These are phyloP conservation scores for Coemansia sp. DNA, from an alignment of 371 early-diverging fungal species.

Conservation along the genomic window DNA sequence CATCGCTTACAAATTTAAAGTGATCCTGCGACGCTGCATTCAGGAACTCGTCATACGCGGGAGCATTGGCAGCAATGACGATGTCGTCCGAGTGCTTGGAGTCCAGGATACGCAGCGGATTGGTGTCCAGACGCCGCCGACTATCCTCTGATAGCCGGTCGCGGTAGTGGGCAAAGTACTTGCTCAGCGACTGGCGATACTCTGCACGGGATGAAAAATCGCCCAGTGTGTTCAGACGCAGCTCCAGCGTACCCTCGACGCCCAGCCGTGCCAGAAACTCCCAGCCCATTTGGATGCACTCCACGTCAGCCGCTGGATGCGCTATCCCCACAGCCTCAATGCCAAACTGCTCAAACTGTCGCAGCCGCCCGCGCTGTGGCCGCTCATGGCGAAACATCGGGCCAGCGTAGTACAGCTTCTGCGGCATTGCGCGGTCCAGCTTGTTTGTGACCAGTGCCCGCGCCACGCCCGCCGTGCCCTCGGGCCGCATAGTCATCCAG, in stretches of 20 bases:
- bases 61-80: slow-evolving; percentile 42
- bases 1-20: slow-evolving; percentile 52
- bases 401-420: slow-evolving; percentile 58
- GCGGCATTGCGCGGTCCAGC: slow-evolving; percentile 49
- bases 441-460: slow-evolving; percentile 57
- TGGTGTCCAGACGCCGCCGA: slow-evolving; percentile 52
- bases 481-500: slow-evolving; percentile 62
- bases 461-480: slow-evolving; percentile 64
- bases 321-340: slow-evolving; percentile 56
- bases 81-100: slow-evolving; percentile 59
- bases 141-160: slow-evolving; percentile 56
- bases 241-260: slow-evolving; percentile 33
- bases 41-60: slow-evolving; percentile 52
- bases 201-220: slow-evolving; percentile 52
- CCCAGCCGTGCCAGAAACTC: slow-evolving; percentile 51
- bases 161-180: slow-evolving; percentile 48
- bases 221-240: slow-evolving; percentile 62
- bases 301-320: slow-evolving; percentile 59
- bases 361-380: slow-evolving; percentile 64
- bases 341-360: slow-evolving; percentile 73
- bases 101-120: slow-evolving; percentile 63
- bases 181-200: slow-evolving; percentile 51
- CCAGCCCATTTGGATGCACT: slow-evolving; percentile 57
- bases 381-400: slow-evolving; percentile 69
- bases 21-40: slow-evolving; percentile 35